phyloP scores from a whole-genome alignment of 345 rosid genomes.

The Bruguiera gymnorhiza region DNA sequence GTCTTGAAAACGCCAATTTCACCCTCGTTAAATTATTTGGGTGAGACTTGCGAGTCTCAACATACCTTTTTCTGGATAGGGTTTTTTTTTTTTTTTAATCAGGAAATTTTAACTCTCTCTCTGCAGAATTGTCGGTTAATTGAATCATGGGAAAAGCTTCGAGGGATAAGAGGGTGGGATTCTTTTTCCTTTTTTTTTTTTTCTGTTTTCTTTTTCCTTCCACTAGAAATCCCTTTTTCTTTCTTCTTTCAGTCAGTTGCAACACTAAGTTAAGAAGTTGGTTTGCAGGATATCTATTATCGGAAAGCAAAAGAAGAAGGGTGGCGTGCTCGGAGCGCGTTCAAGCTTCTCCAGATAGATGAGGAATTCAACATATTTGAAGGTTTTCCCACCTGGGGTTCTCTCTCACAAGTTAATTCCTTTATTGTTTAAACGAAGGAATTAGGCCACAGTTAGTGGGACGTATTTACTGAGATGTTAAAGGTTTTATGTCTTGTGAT shows the following conservation, averaged over 20 bases:
- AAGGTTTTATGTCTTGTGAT: background rate
- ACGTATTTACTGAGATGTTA: background rate
- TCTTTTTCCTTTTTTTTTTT: background rate
- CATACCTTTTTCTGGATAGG: background rate
- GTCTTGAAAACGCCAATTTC: background rate
- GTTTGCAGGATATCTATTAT: slow-evolving; percentile 78
- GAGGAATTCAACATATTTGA: slow-evolving; percentile 93
- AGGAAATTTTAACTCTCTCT: background rate
- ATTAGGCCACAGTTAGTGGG: background rate
- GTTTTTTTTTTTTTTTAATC: background rate
- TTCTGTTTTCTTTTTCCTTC: background rate
- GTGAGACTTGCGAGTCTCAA: too few relatives aligned
- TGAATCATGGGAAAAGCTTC: slow-evolving; percentile 85
- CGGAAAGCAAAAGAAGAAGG: slow-evolving; percentile 98
- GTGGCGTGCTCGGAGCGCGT: slow-evolving; percentile 97
- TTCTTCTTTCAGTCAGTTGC: background rate
- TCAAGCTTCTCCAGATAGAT: slow-evolving; percentile 91
- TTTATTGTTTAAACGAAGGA: background rate
- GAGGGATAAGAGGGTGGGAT: slow-evolving; percentile 73
- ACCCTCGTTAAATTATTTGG: background rate
- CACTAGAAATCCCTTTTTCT: background rate
- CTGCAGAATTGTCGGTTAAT: background rate
- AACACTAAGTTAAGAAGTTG: slow-evolving; percentile 1
- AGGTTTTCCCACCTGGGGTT: slow-evolving; percentile 36
- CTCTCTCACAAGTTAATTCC: background rate